phyloP scores from a whole-genome alignment of 805 yeast genomes.

The Wickerhamiella brachini region DNA sequence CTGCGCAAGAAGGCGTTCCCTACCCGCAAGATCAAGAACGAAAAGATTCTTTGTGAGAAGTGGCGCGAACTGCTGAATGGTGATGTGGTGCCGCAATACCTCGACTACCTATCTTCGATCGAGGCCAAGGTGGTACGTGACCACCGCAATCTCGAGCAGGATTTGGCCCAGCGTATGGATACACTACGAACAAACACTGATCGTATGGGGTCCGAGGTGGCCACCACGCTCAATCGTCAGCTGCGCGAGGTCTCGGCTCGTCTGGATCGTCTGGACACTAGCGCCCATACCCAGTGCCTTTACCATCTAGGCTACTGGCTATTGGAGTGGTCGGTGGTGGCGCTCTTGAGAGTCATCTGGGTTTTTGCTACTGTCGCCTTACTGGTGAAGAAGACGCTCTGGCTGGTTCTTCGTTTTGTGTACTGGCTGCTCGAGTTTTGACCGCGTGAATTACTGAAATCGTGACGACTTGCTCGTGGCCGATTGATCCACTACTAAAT shows the following conservation, averaged over 20 bases:
- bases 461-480: too few relatives aligned
- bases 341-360: constrained; percentile 16
- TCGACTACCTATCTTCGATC: constrained; percentile 11
- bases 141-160: constrained; percentile 13
- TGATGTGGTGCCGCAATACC: constrained; percentile 11
- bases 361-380: constrained; percentile 5
- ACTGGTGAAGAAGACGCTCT: not conserved
- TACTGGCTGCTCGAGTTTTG: not conserved
- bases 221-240: constrained; percentile 17
- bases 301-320: constrained; percentile 8
- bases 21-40: not conserved
- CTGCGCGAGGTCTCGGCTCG: constrained; percentile 16
- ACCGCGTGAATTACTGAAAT: too few relatives aligned
- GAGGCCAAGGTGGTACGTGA: constrained; percentile 10
- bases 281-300: constrained; percentile 6
- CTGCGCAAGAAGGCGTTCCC: constrained; percentile 2
- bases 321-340: constrained; percentile 15
- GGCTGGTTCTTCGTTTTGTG: not conserved
- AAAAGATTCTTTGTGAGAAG: constrained; percentile 4
- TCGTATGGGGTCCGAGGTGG: constrained; percentile 18
- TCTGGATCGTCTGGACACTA: constrained; percentile 13
- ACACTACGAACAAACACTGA: constrained; percentile 16
- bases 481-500: too few relatives aligned
- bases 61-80: constrained; percentile 6
- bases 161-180: constrained; percentile 13